A percentile compares a stretch with the other conserved stretches of the same genome.
Evolutionary conservation across 257 asterid genomes (phyloP).

Genomic region (Jaltomata sinuosa): DNA sequence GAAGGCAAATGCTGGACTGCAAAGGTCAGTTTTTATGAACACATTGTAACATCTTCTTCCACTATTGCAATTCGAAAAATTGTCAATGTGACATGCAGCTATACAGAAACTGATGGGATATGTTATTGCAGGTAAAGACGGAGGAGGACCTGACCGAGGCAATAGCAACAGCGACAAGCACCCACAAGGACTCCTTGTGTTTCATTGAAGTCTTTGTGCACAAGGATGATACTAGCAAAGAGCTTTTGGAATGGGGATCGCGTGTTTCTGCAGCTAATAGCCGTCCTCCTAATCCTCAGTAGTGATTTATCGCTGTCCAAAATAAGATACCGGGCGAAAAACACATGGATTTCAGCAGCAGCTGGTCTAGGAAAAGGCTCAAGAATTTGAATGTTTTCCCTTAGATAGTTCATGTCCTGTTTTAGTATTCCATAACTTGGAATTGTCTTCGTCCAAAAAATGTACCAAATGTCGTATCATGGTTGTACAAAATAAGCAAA

Average conservation of each 20-base stretch:
- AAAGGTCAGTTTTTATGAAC: constrained; percentile 13
- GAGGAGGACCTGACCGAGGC: constrained; percentile 25
- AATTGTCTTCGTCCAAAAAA: not conserved
- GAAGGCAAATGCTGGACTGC: constrained; percentile 33
- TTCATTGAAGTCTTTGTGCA: constrained; percentile 21
- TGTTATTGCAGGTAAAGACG: constrained; percentile 8
- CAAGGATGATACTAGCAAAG: constrained; percentile 2
- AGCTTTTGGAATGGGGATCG: constrained; percentile 22
- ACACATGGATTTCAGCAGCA: not conserved
- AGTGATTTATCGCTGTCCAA: not conserved
- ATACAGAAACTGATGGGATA: not conserved
- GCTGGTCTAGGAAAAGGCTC: not conserved
- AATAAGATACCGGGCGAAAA: not conserved
- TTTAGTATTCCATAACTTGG: not conserved
- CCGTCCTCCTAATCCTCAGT: constrained; percentile 24
- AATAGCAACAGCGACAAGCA: constrained; percentile 12
- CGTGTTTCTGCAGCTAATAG: constrained; percentile 23
- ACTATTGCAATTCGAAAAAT: not conserved
- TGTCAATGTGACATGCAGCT: not conserved
- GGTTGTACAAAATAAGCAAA: not conserved
- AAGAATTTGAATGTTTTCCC: not conserved
- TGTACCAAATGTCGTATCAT: not conserved
- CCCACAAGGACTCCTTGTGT: constrained; percentile 18
- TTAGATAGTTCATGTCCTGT: not conserved
- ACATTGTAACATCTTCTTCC: not conserved